These are phyloP conservation scores for Termitomyces titanicus DNA, from an alignment of 768 basidiomycete genomes.

Conservation along the genomic window DNA sequence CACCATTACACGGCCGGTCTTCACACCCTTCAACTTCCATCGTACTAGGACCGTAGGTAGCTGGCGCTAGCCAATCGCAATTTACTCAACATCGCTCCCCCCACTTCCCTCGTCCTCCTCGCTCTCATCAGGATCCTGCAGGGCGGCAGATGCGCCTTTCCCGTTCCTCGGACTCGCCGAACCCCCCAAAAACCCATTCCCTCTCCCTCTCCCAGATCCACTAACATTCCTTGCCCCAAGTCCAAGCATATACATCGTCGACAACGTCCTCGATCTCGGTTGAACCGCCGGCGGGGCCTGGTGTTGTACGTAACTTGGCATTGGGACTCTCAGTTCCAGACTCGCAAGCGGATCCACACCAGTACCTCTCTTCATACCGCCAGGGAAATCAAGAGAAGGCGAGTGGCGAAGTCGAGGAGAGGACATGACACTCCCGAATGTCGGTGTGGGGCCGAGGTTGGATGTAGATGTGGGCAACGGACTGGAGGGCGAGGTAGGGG, in stretches of 20 bases:
- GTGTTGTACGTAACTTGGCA: slow-evolving; percentile 41
- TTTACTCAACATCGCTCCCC: slow-evolving; percentile 1
- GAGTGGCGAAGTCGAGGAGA: slow-evolving; percentile 54
- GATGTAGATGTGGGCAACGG: slow-evolving; percentile 9
- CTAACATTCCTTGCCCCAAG: slow-evolving; percentile 40
- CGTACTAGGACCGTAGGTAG: too few relatives aligned
- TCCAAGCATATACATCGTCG: slow-evolving; percentile 64
- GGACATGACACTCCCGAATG: slow-evolving; percentile 72
- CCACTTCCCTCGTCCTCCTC: neutral
- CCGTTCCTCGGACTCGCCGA: neutral
- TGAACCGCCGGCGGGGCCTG: slow-evolving; percentile 9
- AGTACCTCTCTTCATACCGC: slow-evolving; percentile 4
- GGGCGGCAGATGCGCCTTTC: neutral
- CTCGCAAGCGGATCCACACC: slow-evolving; percentile 37
- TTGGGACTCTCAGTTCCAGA: slow-evolving; percentile 54
- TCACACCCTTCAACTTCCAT: too few relatives aligned
- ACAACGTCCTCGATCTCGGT: slow-evolving; percentile 45
- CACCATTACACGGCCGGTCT: too few relatives aligned
- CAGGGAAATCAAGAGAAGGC: slow-evolving; percentile 32
- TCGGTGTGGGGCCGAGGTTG: slow-evolving; percentile 36
- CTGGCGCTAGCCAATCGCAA: too few relatives aligned
- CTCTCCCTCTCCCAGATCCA: slow-evolving; percentile 3
- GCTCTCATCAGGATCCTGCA: neutral
- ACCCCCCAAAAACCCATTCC: slow-evolving; percentile 5
- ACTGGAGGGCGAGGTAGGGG: neutral